phyloP scores from a whole-genome alignment of 768 basidiomycete species.

The Grammothele lineata region DNA sequence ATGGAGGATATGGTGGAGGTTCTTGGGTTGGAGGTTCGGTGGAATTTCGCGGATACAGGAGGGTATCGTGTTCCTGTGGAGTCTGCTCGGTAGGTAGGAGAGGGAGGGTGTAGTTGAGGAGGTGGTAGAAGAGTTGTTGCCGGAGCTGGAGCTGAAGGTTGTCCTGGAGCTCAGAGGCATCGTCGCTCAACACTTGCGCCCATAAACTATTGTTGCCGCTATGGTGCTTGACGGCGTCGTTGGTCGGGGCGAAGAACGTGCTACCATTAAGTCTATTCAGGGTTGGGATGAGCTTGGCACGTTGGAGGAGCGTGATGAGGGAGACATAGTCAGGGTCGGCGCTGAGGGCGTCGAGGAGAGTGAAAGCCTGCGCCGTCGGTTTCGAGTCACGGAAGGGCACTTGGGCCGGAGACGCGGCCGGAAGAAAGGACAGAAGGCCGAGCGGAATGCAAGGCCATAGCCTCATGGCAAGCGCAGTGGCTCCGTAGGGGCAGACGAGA shows the following conservation, averaged over 20 bases:
- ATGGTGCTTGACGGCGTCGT: constrained; percentile 74
- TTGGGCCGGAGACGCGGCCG: constrained; percentile 32
- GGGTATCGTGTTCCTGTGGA: constrained; percentile 46
- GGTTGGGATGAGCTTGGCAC: constrained; percentile 84
- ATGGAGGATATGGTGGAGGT: constrained; percentile 75
- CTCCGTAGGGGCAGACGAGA: background rate
- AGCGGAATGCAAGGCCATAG: constrained; percentile 31
- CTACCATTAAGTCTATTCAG: constrained; percentile 79
- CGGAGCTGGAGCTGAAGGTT: constrained; percentile 82
- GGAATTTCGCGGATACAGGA: constrained; percentile 64
- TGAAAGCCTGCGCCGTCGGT: constrained; percentile 37
- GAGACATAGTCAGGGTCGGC: constrained; percentile 74
- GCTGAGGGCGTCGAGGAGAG: constrained; percentile 75
- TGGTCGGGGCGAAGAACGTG: constrained; percentile 94
- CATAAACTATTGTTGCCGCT: constrained; percentile 28
- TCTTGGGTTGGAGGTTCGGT: constrained; percentile 58
- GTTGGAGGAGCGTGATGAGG: constrained; percentile 73
- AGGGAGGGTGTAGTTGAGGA: constrained; percentile 76
- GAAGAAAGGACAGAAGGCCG: constrained; percentile 31
- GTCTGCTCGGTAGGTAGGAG: constrained; percentile 38
- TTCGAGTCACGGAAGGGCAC: constrained; percentile 24
- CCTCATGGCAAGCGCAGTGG: constrained; percentile 25
- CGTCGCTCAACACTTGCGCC: constrained; percentile 34
- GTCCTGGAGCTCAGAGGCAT: constrained; percentile 46
- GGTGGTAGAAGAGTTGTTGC: constrained; percentile 91